Evolutionary conservation across 345 rosid genomes (phyloP).

Genomic region (Hibiscus mutabilis): DNA sequence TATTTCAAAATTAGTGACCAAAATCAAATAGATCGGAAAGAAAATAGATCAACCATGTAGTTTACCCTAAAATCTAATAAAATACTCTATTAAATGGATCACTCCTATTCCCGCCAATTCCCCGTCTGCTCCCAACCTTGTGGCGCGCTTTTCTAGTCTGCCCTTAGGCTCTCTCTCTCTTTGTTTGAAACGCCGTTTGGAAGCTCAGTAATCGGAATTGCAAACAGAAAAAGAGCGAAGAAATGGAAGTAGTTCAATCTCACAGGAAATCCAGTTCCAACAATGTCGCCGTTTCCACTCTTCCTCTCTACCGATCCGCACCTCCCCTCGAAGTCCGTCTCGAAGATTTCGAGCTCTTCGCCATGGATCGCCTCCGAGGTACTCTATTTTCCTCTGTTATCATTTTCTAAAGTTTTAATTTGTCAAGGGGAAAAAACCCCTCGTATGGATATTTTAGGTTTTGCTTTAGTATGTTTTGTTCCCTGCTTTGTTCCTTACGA

Average conservation of each 20-base stretch:
- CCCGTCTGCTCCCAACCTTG: neutral
- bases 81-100: too few relatives aligned
- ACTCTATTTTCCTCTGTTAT: neutral
- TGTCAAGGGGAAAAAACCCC: neutral
- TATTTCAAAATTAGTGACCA: too few relatives aligned
- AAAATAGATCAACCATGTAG: too few relatives aligned
- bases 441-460: neutral
- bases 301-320: slow-evolving; percentile 71
- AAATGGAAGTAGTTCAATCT: slow-evolving; percentile 21
- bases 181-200: neutral
- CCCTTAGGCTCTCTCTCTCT: neutral
- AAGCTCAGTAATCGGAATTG: neutral
- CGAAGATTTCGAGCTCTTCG: slow-evolving; percentile 87
- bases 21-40: too few relatives aligned
- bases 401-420: neutral
- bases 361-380: slow-evolving; percentile 93
- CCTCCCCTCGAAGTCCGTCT: slow-evolving; percentile 84
- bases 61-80: too few relatives aligned
- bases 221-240: neutral
- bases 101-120: neutral
- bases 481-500: neutral
- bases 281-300: slow-evolving; percentile 25
- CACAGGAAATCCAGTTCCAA: slow-evolving; percentile 22
- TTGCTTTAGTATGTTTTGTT: neutral
- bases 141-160: slow-evolving; percentile 11